Conservation (phyloP, 495 filamentous ascomycete genomes). For the Daldinia caldariorum region DNA sequence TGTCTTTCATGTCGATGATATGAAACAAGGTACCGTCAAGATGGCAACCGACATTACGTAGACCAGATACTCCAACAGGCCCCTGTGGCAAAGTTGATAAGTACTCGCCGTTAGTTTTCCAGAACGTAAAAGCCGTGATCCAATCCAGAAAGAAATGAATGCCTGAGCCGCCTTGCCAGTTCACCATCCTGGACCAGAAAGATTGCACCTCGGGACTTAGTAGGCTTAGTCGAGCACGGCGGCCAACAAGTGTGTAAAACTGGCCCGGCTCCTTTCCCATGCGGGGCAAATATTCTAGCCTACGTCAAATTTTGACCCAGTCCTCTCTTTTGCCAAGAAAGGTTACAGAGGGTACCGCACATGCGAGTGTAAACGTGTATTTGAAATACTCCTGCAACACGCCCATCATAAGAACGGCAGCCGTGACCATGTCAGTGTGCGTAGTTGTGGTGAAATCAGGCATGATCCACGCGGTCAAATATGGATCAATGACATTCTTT, state of each 20-base stretch:
- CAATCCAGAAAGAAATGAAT: conserved; percentile 48
- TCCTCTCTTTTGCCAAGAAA: conserved; percentile 56
- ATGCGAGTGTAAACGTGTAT: conserved; percentile 22
- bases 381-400: conserved; percentile 16
- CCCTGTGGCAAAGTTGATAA: neutral
- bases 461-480: conserved; percentile 38
- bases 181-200: conserved; percentile 7
- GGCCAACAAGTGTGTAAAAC: conserved; percentile 7
- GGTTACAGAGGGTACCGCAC: conserved; percentile 62
- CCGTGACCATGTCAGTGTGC: conserved; percentile 27
- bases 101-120: neutral
- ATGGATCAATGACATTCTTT: conserved; percentile 24
- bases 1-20: neutral
- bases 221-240: conserved; percentile 15
- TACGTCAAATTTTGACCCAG: conserved; percentile 49
- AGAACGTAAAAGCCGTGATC: conserved; percentile 47
- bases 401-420: conserved; percentile 31
- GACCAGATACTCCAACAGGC: neutral
- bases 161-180: conserved; percentile 21
- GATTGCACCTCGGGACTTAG: neutral
- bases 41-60: neutral
- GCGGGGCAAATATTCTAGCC: conserved; percentile 50
- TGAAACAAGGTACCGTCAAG: conserved; percentile 12
- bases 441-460: conserved; percentile 46
- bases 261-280: conserved; percentile 50